These are phyloP conservation scores for Boletus tomentosulus DNA, from an alignment of 768 basidiomycete species.

Conservation along the genomic window DNA sequence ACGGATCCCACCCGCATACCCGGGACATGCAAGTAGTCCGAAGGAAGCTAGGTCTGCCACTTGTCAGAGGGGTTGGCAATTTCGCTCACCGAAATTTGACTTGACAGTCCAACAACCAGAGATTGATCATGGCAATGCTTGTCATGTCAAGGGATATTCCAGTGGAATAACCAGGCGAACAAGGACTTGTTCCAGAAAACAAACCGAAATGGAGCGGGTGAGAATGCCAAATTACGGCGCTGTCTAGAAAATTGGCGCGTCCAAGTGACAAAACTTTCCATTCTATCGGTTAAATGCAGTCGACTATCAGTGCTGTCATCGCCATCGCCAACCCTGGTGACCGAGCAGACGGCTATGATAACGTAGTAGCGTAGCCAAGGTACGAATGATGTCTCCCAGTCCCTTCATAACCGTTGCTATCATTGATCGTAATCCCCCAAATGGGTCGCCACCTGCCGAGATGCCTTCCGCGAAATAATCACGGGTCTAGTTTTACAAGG, in stretches of 20 bases:
- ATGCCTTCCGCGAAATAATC: not conserved
- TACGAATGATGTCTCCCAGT: not conserved
- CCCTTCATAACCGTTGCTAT: not conserved
- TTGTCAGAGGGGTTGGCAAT: too few species aligned
- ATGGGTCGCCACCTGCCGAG: too few species aligned
- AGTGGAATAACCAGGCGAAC: not conserved
- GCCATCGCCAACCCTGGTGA: not conserved
- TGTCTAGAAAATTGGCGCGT: not conserved
- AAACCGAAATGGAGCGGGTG: not conserved
- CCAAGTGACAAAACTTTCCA: not conserved
- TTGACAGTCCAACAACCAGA: too few species aligned
- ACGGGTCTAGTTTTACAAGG: not conserved
- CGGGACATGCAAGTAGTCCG: too few species aligned
- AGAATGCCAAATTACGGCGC: not conserved
- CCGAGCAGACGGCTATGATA: not conserved
- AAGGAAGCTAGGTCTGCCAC: too few species aligned
- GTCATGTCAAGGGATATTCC: not conserved
- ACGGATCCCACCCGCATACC: too few species aligned
- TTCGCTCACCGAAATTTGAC: too few species aligned
- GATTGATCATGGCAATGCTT: not conserved
- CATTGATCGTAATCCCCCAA: not conserved
- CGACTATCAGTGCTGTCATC: not conserved
- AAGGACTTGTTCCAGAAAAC: not conserved
- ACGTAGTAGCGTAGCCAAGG: not conserved
- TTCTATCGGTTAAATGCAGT: not conserved